A percentile compares a stretch with the other conserved stretches of the same genome.
phyloP scores from a whole-genome alignment of 129 eudicot species.

The Saussurea involucrata region DNA sequence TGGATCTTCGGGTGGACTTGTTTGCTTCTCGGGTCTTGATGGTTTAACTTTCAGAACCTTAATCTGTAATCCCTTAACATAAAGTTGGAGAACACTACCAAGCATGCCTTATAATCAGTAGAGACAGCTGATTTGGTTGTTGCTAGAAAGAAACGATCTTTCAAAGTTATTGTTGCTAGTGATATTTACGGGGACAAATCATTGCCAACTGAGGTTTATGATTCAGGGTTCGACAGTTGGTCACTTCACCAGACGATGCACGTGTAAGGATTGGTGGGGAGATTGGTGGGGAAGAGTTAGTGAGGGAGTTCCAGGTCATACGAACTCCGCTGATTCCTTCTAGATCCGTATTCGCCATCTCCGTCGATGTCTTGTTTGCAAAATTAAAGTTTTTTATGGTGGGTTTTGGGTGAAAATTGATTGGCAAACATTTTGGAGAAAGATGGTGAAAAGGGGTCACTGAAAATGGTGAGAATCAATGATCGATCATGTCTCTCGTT shows the following conservation, averaged over 20 bases:
- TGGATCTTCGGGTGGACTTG: constrained; percentile 93
- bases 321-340: too few relatives aligned
- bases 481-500: too few relatives aligned
- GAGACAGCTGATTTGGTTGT: constrained; percentile 92
- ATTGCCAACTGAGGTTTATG: constrained; percentile 91
- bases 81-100: constrained; percentile 79
- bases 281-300: too few relatives aligned
- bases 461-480: too few relatives aligned
- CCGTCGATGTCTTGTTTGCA: too few relatives aligned
- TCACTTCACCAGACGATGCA: constrained; percentile 93
- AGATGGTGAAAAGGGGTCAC: too few relatives aligned
- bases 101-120: constrained; percentile 92
- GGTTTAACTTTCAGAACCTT: constrained; percentile 64
- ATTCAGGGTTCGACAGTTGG: constrained; percentile 76
- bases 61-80: constrained; percentile 91
- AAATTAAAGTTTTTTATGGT: too few relatives aligned
- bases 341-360: too few relatives aligned
- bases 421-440: too few relatives aligned
- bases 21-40: constrained; percentile 93
- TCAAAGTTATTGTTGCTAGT: constrained; percentile 84
- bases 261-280: too few relatives aligned
- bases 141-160: constrained; percentile 71
- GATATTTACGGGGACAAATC: constrained; percentile 92
- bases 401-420: too few relatives aligned
- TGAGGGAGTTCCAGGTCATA: too few relatives aligned